Evolutionary conservation across 2,329 filamentous ascomycete species (phyloP).

Genomic region (Chaetomium olivaceum): DNA sequence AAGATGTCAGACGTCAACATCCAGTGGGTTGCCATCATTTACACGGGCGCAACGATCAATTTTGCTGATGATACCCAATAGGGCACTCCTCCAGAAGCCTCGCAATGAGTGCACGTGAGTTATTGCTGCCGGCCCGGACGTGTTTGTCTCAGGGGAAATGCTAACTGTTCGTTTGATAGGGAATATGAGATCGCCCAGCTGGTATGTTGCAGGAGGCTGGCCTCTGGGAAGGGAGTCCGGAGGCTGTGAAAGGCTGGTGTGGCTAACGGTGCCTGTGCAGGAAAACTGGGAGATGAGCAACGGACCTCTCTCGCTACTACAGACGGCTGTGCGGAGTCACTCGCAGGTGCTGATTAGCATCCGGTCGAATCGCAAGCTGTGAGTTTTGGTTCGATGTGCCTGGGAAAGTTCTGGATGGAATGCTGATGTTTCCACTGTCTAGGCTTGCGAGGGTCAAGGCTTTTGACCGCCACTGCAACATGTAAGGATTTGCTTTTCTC

Average conservation of each 20-base stretch:
- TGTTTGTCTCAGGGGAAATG: background rate
- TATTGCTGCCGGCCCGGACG: background rate
- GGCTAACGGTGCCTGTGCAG: constrained; percentile 45
- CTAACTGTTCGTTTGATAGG: constrained; percentile 45
- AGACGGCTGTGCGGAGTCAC: constrained; percentile 93
- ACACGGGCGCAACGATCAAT: background rate
- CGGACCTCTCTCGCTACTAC: constrained; percentile 86
- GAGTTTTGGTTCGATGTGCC: constrained; percentile 3
- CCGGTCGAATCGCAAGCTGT: constrained; percentile 95
- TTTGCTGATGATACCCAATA: constrained; percentile 27
- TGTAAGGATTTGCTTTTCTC: constrained; percentile 48
- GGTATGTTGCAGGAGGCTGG: constrained; percentile 34
- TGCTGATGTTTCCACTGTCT: constrained; percentile 6
- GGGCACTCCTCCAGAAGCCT: constrained; percentile 33
- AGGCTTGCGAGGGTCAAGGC: constrained; percentile 90
- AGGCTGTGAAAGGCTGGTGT: background rate
- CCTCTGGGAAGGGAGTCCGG: background rate
- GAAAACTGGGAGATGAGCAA: constrained; percentile 49
- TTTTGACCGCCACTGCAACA: constrained; percentile 98
- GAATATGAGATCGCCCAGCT: constrained; percentile 85
- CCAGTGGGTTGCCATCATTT: constrained; percentile 53
- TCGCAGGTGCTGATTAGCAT: constrained; percentile 95
- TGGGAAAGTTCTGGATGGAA: background rate
- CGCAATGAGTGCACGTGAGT: constrained; percentile 35
- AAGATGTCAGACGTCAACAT: constrained; percentile 70